Conservation (phyloP, 2,329 filamentous ascomycete species). For the Botrytis porri region DNA sequence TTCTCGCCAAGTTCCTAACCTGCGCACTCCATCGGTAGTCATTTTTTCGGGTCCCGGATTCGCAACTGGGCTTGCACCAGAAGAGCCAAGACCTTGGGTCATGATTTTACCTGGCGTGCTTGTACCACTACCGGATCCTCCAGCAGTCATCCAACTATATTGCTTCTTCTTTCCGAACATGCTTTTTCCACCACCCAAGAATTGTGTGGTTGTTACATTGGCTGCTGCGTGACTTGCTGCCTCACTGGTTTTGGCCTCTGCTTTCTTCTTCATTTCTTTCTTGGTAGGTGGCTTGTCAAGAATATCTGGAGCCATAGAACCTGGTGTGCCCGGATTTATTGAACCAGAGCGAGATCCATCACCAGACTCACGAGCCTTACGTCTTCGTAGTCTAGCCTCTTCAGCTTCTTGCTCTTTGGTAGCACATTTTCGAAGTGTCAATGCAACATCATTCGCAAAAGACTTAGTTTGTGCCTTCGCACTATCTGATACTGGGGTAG, state of each 20-base stretch:
- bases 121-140: conserved; percentile 48
- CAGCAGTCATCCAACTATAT: conserved; percentile 67
- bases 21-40: conserved; percentile 57
- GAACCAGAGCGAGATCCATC: conserved; percentile 49
- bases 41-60: conserved; percentile 43
- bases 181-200: conserved; percentile 64
- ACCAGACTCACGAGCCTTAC: conserved; percentile 51
- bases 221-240: conserved; percentile 77
- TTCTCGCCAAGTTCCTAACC: conserved; percentile 74
- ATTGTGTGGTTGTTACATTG: conserved; percentile 78
- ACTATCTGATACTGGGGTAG: conserved; percentile 48
- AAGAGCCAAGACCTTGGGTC: conserved; percentile 40
- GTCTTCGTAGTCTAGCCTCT: conserved; percentile 64
- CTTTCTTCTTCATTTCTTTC: conserved; percentile 78
- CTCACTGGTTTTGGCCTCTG: conserved; percentile 71
- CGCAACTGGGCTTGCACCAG: conserved; percentile 38
- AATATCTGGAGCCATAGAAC: conserved; percentile 59
- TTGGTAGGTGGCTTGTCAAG: conserved; percentile 74
- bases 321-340: conserved; percentile 59
- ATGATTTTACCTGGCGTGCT: conserved; percentile 46
- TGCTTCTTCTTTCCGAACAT: conserved; percentile 65
- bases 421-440: conserved; percentile 59
- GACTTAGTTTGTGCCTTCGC: conserved; percentile 47
- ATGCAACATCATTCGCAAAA: conserved; percentile 45
- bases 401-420: conserved; percentile 68